Evolutionary conservation across 768 basidiomycete species (phyloP).

Genomic region (Arthromyces matolae): DNA sequence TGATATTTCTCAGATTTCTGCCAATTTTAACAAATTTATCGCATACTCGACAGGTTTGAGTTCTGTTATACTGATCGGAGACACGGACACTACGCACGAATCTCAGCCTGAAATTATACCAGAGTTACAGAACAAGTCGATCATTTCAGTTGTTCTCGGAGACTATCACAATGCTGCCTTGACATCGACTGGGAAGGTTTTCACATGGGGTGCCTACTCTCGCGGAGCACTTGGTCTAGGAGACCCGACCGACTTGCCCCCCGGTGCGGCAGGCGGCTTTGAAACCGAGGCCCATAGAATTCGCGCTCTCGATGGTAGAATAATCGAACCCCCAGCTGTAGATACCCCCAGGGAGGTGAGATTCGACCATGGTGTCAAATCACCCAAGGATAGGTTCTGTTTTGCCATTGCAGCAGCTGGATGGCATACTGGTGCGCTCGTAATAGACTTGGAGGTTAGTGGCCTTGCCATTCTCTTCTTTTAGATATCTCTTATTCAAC

Average conservation of each 20-base stretch:
- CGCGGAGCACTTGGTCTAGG: constrained; percentile 85
- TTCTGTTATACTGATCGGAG: constrained; percentile 75
- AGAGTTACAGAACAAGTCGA: constrained; percentile 66
- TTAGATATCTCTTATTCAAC: not conserved
- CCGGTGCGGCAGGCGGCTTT: constrained; percentile 62
- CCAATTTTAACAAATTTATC: constrained; percentile 77
- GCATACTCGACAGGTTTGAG: constrained; percentile 71
- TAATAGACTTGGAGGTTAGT: constrained; percentile 76
- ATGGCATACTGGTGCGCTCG: constrained; percentile 90
- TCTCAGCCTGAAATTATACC: constrained; percentile 61
- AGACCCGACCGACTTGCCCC: constrained; percentile 52
- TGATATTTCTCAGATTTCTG: constrained; percentile 63
- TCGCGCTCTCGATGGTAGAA: constrained; percentile 24
- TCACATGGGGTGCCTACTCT: constrained; percentile 80
- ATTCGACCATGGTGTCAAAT: constrained; percentile 59
- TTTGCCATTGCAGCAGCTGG: constrained; percentile 80
- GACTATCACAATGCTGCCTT: constrained; percentile 92
- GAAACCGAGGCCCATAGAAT: constrained; percentile 30
- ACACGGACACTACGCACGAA: constrained; percentile 38
- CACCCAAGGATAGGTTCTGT: constrained; percentile 60
- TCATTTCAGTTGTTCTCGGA: constrained; percentile 87
- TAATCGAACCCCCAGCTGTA: constrained; percentile 41
- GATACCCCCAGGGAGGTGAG: constrained; percentile 63
- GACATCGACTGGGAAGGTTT: constrained; percentile 68
- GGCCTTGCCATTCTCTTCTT: not conserved